Conservation (phyloP, 2,329 filamentous ascomycete genomes). For the Neonectria ditissima region DNA sequence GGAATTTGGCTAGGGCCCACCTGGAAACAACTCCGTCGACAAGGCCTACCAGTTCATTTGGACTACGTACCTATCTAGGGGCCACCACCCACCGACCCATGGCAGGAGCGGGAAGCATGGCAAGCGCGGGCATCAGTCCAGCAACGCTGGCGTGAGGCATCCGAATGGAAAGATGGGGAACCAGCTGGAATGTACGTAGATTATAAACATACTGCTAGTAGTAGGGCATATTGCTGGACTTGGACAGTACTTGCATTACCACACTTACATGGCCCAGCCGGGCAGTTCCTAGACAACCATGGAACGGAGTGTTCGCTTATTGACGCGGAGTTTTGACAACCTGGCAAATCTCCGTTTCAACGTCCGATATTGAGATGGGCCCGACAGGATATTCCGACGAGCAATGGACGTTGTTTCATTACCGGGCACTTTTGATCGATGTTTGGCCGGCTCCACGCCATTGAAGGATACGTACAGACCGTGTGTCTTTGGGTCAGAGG, state of each 20-base stretch:
- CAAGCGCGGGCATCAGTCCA: neutral
- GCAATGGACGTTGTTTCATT: neutral
- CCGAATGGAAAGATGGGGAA: constrained; percentile 19
- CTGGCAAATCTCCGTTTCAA: constrained; percentile 6
- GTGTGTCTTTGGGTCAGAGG: neutral
- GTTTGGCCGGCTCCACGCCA: neutral
- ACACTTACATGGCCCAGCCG: no score
- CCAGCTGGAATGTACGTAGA: neutral
- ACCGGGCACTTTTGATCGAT: neutral
- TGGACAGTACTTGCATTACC: neutral
- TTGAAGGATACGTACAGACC: neutral
- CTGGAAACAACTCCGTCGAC: neutral
- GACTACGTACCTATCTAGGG: neutral
- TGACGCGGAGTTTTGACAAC: constrained; percentile 3
- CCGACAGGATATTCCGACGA: neutral
- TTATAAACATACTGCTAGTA: neutral
- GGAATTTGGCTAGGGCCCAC: constrained; percentile 10
- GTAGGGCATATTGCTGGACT: no score
- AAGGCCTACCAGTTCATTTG: neutral
- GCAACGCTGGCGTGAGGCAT: neutral
- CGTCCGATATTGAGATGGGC: constrained; percentile 2
- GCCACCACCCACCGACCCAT: neutral
- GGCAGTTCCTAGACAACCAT: neutral
- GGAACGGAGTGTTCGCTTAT: neutral
- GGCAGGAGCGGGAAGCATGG: constrained; percentile 4